Percentiles rank a stretch among this genome's conserved stretches.
Conservation (phyloP, 352 stramenopile genomes). For the Globisporangium cederbergense region DNA sequence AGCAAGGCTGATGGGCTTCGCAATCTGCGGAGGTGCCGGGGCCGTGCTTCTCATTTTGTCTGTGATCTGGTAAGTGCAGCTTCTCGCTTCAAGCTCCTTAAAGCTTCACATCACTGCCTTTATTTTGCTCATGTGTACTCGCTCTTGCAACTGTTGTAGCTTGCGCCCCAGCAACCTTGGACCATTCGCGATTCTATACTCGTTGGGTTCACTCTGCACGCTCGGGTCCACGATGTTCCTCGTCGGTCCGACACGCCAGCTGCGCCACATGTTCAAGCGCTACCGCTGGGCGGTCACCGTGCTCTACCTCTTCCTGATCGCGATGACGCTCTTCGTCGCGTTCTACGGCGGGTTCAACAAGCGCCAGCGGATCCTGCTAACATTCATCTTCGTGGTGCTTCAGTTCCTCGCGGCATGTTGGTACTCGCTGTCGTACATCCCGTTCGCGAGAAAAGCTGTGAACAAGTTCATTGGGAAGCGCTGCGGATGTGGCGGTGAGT, state of each 20-base stretch:
- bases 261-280: constrained; percentile 59
- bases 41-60: constrained; percentile 11
- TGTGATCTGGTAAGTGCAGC: constrained; percentile 8
- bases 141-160: background rate
- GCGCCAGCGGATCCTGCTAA: constrained; percentile 28
- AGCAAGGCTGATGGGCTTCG: constrained; percentile 4
- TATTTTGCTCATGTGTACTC: background rate
- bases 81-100: background rate
- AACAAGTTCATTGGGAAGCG: constrained; percentile 11
- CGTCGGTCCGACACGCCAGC: constrained; percentile 52
- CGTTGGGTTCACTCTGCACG: constrained; percentile 47
- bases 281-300: constrained; percentile 35
- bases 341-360: constrained; percentile 21
- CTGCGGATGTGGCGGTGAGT: constrained; percentile 1
- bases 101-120: background rate
- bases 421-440: constrained; percentile 82
- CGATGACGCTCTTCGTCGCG: constrained; percentile 40
- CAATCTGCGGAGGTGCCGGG: background rate
- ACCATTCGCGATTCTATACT: constrained; percentile 43
- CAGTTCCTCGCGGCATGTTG: constrained; percentile 75
- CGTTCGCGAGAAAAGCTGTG: constrained; percentile 52
- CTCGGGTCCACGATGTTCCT: constrained; percentile 24
- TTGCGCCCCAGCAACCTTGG: constrained; percentile 19
- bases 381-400: constrained; percentile 53
- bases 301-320: constrained; percentile 46